phyloP scores from a whole-genome alignment of 2,329 filamentous ascomycete genomes.

The Penicillium sp. region DNA sequence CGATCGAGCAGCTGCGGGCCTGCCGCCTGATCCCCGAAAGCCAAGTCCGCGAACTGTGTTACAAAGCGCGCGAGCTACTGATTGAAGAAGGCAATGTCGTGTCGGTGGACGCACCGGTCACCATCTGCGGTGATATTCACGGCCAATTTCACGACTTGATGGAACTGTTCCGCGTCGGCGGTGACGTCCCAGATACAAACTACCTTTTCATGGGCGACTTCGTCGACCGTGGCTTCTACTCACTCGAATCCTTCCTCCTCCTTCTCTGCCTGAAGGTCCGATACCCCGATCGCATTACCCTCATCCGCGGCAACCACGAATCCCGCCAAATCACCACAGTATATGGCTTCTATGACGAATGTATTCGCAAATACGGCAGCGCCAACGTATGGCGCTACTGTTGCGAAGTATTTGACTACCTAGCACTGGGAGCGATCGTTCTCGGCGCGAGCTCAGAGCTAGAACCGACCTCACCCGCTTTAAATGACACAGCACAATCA shows the following conservation, averaged over 20 bases:
- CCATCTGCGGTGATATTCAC: slow-evolving; percentile 96
- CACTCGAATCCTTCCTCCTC: slow-evolving; percentile 92
- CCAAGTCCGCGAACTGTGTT: slow-evolving; percentile 94
- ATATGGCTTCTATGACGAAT: slow-evolving; percentile 78
- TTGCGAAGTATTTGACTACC: slow-evolving; percentile 76
- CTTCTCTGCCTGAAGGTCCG: slow-evolving; percentile 93
- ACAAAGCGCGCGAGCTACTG: slow-evolving; percentile 92
- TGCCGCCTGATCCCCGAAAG: slow-evolving; percentile 94
- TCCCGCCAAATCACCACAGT: slow-evolving; percentile 77
- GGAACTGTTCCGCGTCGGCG: slow-evolving; percentile 92
- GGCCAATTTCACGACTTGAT: slow-evolving; percentile 96
- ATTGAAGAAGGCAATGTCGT: slow-evolving; percentile 99
- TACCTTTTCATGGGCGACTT: slow-evolving; percentile 99
- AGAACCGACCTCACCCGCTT: slow-evolving; percentile 57
- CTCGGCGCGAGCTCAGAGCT: slow-evolving; percentile 75
- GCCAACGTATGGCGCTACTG: slow-evolving; percentile 78
- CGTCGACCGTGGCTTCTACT: slow-evolving; percentile 97
- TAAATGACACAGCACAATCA: slow-evolving; percentile 48
- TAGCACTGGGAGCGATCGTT: slow-evolving; percentile 72
- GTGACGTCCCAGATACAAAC: slow-evolving; percentile 91
- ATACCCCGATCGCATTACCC: slow-evolving; percentile 71
- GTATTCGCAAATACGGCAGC: slow-evolving; percentile 74
- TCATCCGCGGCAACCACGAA: slow-evolving; percentile 75
- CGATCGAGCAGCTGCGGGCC: slow-evolving; percentile 91
- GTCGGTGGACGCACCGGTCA: slow-evolving; percentile 90